Conservation (phyloP, 2,329 filamentous ascomycete genomes). For the Curvularia spicifera region DNA sequence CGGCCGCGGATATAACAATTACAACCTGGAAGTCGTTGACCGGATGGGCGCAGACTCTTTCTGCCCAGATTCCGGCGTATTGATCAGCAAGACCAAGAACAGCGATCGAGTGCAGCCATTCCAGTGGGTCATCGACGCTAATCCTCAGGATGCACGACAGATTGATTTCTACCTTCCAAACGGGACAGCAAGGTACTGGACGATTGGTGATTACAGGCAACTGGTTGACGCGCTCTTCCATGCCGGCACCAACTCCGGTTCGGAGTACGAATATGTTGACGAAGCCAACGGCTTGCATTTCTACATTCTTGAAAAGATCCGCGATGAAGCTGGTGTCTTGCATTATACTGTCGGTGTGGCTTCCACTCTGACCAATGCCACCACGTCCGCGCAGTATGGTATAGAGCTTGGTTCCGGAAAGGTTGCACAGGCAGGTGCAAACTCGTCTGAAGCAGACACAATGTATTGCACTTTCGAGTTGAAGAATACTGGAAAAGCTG, state of each 20-base stretch:
- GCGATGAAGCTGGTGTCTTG: constrained; percentile 54
- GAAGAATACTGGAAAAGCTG: not conserved
- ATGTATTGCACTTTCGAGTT: not conserved
- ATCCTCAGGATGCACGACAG: constrained; percentile 60
- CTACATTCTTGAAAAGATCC: constrained; percentile 56
- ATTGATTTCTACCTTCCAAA: constrained; percentile 60
- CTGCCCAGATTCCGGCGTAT: constrained; percentile 59
- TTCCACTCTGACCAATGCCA: constrained; percentile 42
- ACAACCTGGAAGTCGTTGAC: constrained; percentile 61
- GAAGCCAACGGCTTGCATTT: constrained; percentile 58
- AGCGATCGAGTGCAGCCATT: constrained; percentile 53
- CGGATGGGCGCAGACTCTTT: constrained; percentile 63
- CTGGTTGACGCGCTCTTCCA: constrained; percentile 63
- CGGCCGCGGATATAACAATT: constrained; percentile 59
- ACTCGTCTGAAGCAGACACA: not conserved
- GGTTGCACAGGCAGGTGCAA: not conserved
- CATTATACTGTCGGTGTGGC: constrained; percentile 59
- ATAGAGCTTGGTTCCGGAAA: not conserved
- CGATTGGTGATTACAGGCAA: constrained; percentile 62
- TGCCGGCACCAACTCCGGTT: constrained; percentile 60
- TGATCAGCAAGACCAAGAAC: constrained; percentile 62
- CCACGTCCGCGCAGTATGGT: not conserved
- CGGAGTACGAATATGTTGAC: constrained; percentile 58
- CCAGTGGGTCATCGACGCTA: constrained; percentile 63
- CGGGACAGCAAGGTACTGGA: constrained; percentile 56